Percentiles rank a stretch among this genome's conserved stretches.
These are phyloP conservation scores for Globisporangium apiculatum DNA, from an alignment of 352 stramenopile genomes.

Conservation along the genomic window DNA sequence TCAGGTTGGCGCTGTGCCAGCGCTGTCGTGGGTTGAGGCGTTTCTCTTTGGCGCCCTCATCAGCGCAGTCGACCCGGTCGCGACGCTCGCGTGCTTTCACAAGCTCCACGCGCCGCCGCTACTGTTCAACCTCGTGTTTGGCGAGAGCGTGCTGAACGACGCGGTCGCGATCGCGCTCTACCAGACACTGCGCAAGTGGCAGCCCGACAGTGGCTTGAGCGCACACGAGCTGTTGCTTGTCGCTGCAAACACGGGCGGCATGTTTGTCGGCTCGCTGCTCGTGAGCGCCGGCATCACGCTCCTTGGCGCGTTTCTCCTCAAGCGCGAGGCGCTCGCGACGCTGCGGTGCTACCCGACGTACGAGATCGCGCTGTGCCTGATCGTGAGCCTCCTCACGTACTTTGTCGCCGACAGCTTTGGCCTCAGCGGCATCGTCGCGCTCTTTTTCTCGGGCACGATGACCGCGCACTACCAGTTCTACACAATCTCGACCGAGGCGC, in stretches of 20 bases:
- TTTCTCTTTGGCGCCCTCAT: slow-evolving; percentile 92
- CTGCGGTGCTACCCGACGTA: slow-evolving; percentile 80
- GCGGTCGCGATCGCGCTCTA: slow-evolving; percentile 92
- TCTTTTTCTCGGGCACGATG: slow-evolving; percentile 91
- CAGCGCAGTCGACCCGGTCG: slow-evolving; percentile 91
- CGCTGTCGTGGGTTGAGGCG: slow-evolving; percentile 86
- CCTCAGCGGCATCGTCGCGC: slow-evolving; percentile 90
- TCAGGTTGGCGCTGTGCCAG: slow-evolving; percentile 49
- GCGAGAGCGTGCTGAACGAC: slow-evolving; percentile 94
- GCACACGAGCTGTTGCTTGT: slow-evolving; percentile 56
- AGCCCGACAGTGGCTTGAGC: slow-evolving; percentile 60
- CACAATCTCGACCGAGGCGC: slow-evolving; percentile 70
- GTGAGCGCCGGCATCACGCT: slow-evolving; percentile 69
- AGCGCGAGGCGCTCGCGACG: slow-evolving; percentile 60
- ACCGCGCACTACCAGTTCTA: slow-evolving; percentile 86
- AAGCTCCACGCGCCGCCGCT: slow-evolving; percentile 80
- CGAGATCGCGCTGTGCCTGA: slow-evolving; percentile 82
- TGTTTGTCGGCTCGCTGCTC: slow-evolving; percentile 75
- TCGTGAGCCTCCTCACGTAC: slow-evolving; percentile 83
- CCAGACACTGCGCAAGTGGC: slow-evolving; percentile 88
- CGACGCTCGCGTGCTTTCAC: slow-evolving; percentile 90
- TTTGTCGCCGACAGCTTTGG: slow-evolving; percentile 74
- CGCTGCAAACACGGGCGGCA: slow-evolving; percentile 54
- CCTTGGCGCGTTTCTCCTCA: slow-evolving; percentile 66
- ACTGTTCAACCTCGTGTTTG: slow-evolving; percentile 95